Evolutionary conservation across 1,284 basidiomycete species (phyloP).

Genomic region (Hymenochaete sp.): DNA sequence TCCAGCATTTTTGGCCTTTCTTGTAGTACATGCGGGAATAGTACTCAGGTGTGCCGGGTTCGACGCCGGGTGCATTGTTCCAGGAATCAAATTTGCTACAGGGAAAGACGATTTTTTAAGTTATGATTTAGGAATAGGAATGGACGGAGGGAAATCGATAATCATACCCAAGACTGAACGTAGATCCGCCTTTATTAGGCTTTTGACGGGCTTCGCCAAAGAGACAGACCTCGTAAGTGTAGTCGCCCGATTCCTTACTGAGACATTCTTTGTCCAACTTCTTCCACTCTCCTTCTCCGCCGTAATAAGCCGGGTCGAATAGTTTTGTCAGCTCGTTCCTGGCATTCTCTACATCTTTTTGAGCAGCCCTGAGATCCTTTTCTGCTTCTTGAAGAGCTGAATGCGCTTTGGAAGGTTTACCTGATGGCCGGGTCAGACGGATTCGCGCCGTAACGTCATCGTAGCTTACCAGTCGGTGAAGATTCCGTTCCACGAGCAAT

Average conservation of each 20-base stretch:
- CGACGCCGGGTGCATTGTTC: constrained; percentile 51
- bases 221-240: constrained; percentile 95
- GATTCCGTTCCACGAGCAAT: constrained; percentile 37
- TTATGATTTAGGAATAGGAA: not conserved
- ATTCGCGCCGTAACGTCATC: constrained; percentile 1
- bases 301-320: constrained; percentile 62
- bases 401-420: constrained; percentile 53
- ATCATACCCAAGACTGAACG: constrained; percentile 79
- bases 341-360: constrained; percentile 40
- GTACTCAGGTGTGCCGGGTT: constrained; percentile 59
- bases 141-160: not conserved
- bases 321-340: constrained; percentile 51
- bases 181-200: constrained; percentile 72
- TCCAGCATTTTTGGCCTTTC: constrained; percentile 89
- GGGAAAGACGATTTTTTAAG: not conserved
- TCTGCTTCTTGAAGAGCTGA: constrained; percentile 58
- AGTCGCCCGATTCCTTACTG: constrained; percentile 81
- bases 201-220: constrained; percentile 87
- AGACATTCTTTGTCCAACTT: constrained; percentile 83
- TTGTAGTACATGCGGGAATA: constrained; percentile 80
- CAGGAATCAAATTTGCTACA: constrained; percentile 70
- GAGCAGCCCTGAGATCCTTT: constrained; percentile 36
- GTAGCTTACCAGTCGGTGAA: constrained; percentile 43
- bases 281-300: constrained; percentile 88
- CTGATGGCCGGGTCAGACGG: constrained; percentile 4